Percentiles rank a stretch among this genome's conserved stretches.
Conservation (phyloP, 352 stramenopile species). For the Saprolegnia diclina region DNA sequence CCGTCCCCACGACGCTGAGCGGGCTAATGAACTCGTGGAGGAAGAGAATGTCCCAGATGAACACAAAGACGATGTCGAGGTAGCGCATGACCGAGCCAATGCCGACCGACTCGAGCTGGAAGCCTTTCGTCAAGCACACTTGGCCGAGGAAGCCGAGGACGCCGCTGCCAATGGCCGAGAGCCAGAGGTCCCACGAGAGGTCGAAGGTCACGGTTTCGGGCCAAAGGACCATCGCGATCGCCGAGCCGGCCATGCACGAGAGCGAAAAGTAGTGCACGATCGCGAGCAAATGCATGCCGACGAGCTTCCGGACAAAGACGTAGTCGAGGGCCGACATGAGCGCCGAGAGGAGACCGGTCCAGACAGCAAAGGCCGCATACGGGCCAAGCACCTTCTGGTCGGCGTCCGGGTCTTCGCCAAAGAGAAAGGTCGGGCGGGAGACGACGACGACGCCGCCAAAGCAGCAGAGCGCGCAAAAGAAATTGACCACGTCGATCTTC, state of each 20-base stretch:
- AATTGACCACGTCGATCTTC: neutral
- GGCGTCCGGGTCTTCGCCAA: neutral
- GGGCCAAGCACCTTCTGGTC: neutral
- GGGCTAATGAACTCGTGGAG: constrained; percentile 53
- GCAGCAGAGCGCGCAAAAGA: neutral
- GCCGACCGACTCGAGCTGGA: constrained; percentile 71
- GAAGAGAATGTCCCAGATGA: constrained; percentile 68
- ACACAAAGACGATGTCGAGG: constrained; percentile 71
- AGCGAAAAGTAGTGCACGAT: constrained; percentile 25
- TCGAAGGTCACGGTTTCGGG: neutral
- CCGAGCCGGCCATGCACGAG: neutral
- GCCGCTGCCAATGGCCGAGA: constrained; percentile 41
- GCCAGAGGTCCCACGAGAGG: constrained; percentile 5
- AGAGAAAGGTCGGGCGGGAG: constrained; percentile 1
- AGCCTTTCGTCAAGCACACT: constrained; percentile 63
- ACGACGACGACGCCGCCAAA: constrained; percentile 23
- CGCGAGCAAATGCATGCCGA: constrained; percentile 25
- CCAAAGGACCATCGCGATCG: neutral
- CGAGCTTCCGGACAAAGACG: constrained; percentile 59
- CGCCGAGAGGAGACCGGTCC: constrained; percentile 32
- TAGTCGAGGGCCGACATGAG: constrained; percentile 59
- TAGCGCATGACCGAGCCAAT: constrained; percentile 79
- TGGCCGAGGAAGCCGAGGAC: constrained; percentile 66
- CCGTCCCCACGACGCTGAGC: constrained; percentile 39
- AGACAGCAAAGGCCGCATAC: neutral